Base-by-base conservation (phyloP, 1,139 yeast species). In the Pichia sp. region DNA sequence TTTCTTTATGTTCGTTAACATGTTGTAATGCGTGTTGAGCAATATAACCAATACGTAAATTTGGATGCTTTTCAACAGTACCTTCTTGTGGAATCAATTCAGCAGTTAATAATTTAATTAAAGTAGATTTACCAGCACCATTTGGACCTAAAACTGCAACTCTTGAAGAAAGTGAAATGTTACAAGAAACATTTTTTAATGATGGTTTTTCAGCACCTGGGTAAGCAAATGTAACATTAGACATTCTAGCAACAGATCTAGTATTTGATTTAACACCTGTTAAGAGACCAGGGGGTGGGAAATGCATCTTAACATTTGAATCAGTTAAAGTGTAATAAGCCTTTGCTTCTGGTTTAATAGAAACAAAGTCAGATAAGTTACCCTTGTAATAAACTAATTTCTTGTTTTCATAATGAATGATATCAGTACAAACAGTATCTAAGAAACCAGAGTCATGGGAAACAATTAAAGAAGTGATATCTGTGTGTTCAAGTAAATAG, bases 21-120 rank as follows among this genome's bases (percentile, higher is more conserved):
- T 91, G 97, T 66, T 88, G 96, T 60, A 91, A 75, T 23, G 98
- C 97, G 57, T 91, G 97, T 71, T 91, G 98, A 19, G 97, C 97
- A 71, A 91, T 91, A 68, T 91, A 91, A 49, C 97, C 98, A 58
- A 91, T 87, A 73, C 98, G 89, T 68, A 91, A 74, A 66, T 91
- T 91, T 50, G 97, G 97, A 68, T 91, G 98, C 67, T 91, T 91
- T 68, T 91, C 97, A 46, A 91, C 96, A 50, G 78, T 80, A 57
- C 98, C 98, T 50, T 68, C 74, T 51, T 78, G 74, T 23, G 98
- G 96, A 41, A 85, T 74, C 48, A 87, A 71, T 65, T 91, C 98
- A 50, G 86, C 98, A 11, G 97, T 91, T 55, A 91, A 73, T 41
- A 89, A 71, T 65, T 91, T 91, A 66, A 91, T 91, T 58, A 91